Evolutionary conservation across 2,329 filamentous ascomycete species (phyloP), one percentile per base, ranked within the genome.

Genomic region (Grosmannia huntii): DNA sequence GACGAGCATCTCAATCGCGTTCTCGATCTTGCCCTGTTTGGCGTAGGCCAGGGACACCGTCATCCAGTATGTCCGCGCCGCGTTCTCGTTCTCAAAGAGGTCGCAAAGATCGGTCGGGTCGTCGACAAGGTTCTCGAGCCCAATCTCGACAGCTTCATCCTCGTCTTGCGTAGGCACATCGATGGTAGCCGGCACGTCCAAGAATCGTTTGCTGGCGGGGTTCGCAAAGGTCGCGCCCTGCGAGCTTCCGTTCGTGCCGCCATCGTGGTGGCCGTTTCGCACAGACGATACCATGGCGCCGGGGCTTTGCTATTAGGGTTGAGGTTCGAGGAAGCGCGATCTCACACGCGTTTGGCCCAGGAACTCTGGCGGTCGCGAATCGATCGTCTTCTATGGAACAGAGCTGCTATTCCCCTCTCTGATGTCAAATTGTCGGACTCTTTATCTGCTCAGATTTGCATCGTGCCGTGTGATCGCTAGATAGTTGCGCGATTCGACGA

Each of bases 1-100:
- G 55, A 85, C 83, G 64, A 86, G 75, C 75, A 86, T 85, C 70
- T 86, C 83, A 65, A 86, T 86, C 59, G 83, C 83, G 73, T 94
- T 88, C 68, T 96, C 91, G 62, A 94, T 83, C 74, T 95, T 95
- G 68, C 86, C 85, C 74, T 96, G 90, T 75, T 97, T 99, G 48
- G 94, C 92, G 68, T 99, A 99, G 53, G 92, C 92, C 60, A 97
- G 79, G 49, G 95, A 89, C 64, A 97, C 94, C n/a, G 90, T 92
- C 78, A 99, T 92, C 95, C 95, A 99, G 65, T 95, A 95, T 56
- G 86, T 89, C 66, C 92, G 90, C 44, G 89, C 87, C 19, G 90
- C 91, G 67, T 86, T 85, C 71, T 99, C 95, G 68, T 94, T 95
- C 74, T 99, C 92, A 62, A 99, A 84, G 55, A 99, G 80, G 33